Percentiles rank a stretch among this genome's conserved stretches.
Evolutionary conservation across 2,329 filamentous ascomycete species (phyloP).

Genomic region (Phaeophleospora eucalypticola): DNA sequence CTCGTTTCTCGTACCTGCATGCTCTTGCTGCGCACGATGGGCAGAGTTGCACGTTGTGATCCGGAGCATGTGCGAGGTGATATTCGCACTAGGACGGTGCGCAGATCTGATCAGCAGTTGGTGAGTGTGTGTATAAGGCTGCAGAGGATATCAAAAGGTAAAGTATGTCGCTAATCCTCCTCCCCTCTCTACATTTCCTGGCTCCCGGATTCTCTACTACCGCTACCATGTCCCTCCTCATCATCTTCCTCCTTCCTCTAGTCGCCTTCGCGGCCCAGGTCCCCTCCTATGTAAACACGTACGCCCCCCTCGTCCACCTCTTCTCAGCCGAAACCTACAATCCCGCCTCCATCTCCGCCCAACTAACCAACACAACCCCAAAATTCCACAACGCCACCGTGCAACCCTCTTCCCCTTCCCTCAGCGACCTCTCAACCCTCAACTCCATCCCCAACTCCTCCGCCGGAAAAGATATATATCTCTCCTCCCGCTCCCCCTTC

Average conservation of each 20-base stretch:
- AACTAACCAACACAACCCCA: slow-evolving; percentile 40
- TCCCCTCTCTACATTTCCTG: too few relatives aligned
- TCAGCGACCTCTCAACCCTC: slow-evolving; percentile 43
- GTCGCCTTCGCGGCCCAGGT: slow-evolving; percentile 19
- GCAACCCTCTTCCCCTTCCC: too few relatives aligned
- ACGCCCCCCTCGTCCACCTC: slow-evolving; percentile 45
- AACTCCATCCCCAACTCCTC: slow-evolving; percentile 36
- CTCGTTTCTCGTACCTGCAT: too few relatives aligned
- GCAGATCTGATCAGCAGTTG: too few relatives aligned
- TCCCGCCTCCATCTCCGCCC: slow-evolving; percentile 42
- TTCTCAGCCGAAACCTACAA: slow-evolving; percentile 41
- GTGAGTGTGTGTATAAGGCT: too few relatives aligned
- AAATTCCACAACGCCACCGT: too few relatives aligned
- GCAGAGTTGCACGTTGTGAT: too few relatives aligned
- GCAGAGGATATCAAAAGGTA: neutral
- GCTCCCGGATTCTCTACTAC: too few relatives aligned
- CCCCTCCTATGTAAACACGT: slow-evolving; percentile 25
- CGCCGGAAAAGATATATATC: slow-evolving; percentile 35
- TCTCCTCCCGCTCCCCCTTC: slow-evolving; percentile 42
- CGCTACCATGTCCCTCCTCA: neutral
- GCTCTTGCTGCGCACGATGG: too few relatives aligned
- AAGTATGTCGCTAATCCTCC: too few relatives aligned
- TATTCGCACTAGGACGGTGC: too few relatives aligned
- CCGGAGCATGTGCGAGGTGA: too few relatives aligned
- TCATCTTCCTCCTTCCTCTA: neutral